A percentile compares a stretch with the other conserved stretches of the same genome.
Conservation (phyloP, 225 moss, liverwort and hornwort genomes). For the Thuidium tamariscinum region DNA sequence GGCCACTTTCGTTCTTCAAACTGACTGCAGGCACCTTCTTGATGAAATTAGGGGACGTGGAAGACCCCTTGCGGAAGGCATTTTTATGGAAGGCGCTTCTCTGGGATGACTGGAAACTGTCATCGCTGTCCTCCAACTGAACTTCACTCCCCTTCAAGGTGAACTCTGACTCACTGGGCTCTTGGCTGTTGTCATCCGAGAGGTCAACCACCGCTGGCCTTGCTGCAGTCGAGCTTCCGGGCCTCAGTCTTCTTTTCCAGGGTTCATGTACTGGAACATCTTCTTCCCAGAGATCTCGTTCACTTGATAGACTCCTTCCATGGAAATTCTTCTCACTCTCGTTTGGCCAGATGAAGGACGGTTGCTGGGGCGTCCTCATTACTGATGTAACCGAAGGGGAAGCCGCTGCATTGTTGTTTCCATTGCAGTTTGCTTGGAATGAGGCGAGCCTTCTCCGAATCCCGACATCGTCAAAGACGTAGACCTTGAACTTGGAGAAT, state of each 20-base stretch:
- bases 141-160: constrained; percentile 5
- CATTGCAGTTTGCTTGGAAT: neutral
- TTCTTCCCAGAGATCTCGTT: neutral
- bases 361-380: neutral
- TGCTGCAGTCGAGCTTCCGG: neutral
- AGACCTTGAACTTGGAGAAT: constrained; percentile 28
- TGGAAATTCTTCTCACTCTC: neutral
- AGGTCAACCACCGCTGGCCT: constrained; percentile 14
- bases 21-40: constrained; percentile 30
- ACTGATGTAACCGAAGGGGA: neutral
- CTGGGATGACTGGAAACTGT: constrained; percentile 6
- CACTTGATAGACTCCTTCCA: neutral
- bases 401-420: neutral
- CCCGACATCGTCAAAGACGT: constrained; percentile 28
- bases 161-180: constrained; percentile 1
- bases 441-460: neutral
- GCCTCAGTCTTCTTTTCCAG: constrained; percentile 18
- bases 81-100: neutral
- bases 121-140: constrained; percentile 1
- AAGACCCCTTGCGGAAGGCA: neutral
- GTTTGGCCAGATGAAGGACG: neutral
- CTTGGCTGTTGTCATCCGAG: constrained; percentile 17
- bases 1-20: neutral
- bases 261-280: neutral
- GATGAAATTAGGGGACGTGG: constrained; percentile 16